Conservation (phyloP, 2,329 filamentous ascomycete species). For the Nemania diffusa region DNA sequence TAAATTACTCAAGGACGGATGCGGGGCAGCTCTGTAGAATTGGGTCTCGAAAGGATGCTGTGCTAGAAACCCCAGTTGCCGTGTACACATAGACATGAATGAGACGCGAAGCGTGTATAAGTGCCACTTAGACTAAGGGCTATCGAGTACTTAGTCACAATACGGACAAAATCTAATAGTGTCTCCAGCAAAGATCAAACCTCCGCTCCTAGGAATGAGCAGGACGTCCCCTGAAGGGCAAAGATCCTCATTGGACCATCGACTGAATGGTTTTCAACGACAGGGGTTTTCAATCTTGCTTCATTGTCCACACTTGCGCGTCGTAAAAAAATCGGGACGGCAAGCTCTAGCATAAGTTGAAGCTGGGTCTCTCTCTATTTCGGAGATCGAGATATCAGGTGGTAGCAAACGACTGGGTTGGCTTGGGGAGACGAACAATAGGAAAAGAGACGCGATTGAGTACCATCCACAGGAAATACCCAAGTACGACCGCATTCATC, state of each 20-base stretch:
- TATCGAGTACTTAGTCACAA: neutral
- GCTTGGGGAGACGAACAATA: neutral
- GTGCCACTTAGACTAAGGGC: neutral
- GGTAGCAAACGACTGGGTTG: neutral
- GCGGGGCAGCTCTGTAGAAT: neutral
- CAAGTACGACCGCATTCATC: neutral
- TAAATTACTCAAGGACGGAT: neutral
- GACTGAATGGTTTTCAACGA: conserved; percentile 34
- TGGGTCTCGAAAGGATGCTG: neutral
- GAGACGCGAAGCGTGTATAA: neutral
- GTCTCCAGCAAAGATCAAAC: conserved; percentile 49
- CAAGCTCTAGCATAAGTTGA: conserved; percentile 75
- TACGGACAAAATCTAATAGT: conserved; percentile 29
- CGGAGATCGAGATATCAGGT: neutral
- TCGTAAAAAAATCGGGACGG: conserved; percentile 63
- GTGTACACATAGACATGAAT: neutral
- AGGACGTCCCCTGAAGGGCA: conserved; percentile 34
- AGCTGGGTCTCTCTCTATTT: conserved; percentile 52
- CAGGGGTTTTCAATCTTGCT: conserved; percentile 64
- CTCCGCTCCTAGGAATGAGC: conserved; percentile 40
- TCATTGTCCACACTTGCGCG: conserved; percentile 77
- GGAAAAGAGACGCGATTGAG: neutral
- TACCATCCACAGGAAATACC: no score
- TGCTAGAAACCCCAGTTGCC: neutral
- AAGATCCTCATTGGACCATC: conserved; percentile 41